phyloP scores from a whole-genome alignment of 2,329 filamentous ascomycete species.

The Pseudogymnoascus sp. region DNA sequence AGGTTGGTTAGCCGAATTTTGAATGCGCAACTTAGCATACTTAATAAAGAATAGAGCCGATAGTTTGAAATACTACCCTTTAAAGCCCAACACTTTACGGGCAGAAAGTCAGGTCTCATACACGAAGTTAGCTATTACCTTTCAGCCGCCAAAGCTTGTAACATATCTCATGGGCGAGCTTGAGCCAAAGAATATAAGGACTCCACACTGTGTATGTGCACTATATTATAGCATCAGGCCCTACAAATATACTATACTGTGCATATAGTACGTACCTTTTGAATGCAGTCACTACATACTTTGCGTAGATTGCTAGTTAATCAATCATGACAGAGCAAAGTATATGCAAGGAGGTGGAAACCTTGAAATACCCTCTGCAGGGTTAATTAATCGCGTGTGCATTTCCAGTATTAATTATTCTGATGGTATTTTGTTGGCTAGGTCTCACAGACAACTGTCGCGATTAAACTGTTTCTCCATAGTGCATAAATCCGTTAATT shows the following conservation, averaged over 20 bases:
- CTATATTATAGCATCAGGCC: background rate
- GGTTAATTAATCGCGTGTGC: background rate
- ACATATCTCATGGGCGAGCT: background rate
- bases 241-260: background rate
- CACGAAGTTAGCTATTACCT: background rate
- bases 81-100: background rate
- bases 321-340: background rate
- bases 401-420: background rate
- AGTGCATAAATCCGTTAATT: too few species aligned
- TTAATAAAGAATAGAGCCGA: background rate
- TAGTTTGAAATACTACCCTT: background rate
- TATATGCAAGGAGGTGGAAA: background rate
- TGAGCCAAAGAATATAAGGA: background rate
- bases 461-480: too few species aligned
- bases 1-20: background rate
- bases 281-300: background rate
- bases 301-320: background rate
- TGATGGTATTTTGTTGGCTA: background rate
- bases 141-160: background rate
- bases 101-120: too few species aligned
- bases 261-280: background rate
- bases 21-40: background rate
- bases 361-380: background rate
- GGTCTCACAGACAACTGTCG: background rate
- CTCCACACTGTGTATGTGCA: background rate